Evolutionary conservation across 106 monocot genomes (phyloP).

Genomic region (Acorus calamus): DNA sequence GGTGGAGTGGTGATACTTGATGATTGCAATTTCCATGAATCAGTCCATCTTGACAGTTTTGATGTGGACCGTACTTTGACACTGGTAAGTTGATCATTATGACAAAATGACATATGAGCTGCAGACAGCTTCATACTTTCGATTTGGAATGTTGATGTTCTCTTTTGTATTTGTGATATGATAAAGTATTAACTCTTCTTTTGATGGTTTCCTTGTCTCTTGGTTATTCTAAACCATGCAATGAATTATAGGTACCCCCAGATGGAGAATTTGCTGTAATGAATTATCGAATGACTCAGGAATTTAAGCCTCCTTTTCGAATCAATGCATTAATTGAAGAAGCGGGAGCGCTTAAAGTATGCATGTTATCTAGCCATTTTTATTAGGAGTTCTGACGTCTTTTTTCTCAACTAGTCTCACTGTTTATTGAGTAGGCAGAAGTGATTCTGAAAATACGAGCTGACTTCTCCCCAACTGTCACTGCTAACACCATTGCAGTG

Average conservation of each 20-base stretch:
- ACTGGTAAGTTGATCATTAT: constrained; percentile 46
- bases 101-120: too few relatives aligned
- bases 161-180: not conserved
- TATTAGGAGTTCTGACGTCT: not conserved
- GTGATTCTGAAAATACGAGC: constrained; percentile 83
- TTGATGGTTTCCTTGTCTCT: too few relatives aligned
- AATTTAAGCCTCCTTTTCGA: constrained; percentile 95
- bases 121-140: too few relatives aligned
- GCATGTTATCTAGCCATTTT: not conserved
- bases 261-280: constrained; percentile 98
- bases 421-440: constrained; percentile 48
- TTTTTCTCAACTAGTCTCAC: not conserved
- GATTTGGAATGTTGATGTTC: not conserved
- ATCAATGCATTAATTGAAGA: constrained; percentile 94
- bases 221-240: too few relatives aligned
- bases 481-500: constrained; percentile 59
- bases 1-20: constrained; percentile 89
- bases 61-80: constrained; percentile 72
- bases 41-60: constrained; percentile 91
- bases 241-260: constrained; percentile 70
- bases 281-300: constrained; percentile 98
- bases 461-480: constrained; percentile 73
- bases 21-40: constrained; percentile 98
- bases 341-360: constrained; percentile 66
- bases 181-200: not conserved